Evolutionary conservation across 2,329 filamentous ascomycete genomes (phyloP).

Genomic region (Verticillium nonalfalfae): DNA sequence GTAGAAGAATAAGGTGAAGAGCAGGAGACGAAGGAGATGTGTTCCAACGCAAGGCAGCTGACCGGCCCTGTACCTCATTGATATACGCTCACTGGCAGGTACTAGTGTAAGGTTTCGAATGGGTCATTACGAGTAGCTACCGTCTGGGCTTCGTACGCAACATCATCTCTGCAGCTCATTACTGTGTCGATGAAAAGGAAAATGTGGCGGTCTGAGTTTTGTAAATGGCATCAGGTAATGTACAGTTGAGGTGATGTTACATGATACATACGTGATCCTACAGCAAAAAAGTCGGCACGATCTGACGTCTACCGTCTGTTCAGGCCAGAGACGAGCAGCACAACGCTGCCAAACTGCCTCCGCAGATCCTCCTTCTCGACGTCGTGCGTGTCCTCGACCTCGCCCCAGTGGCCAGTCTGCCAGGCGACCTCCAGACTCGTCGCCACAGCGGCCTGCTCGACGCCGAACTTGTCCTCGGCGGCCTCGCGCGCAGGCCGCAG

Average conservation of each 20-base stretch:
- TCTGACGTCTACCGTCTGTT: neutral
- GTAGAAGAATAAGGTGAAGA: no score
- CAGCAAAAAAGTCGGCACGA: neutral
- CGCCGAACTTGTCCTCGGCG: conserved; percentile 53
- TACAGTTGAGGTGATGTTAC: neutral
- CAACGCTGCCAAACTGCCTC: conserved; percentile 80
- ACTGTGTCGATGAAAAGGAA: no score
- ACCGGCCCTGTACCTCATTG: no score
- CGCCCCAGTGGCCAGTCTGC: conserved; percentile 89
- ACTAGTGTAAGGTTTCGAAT: no score
- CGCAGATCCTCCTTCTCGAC: conserved; percentile 86
- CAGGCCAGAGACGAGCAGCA: conserved; percentile 67
- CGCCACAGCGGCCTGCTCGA: conserved; percentile 74
- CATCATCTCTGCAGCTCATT: no score
- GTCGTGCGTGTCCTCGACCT: conserved; percentile 97
- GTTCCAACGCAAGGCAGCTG: no score
- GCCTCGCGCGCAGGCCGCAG: conserved; percentile 13
- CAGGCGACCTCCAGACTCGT: conserved; percentile 81
- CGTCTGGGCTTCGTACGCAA: no score
- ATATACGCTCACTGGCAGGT: no score
- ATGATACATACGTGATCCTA: neutral
- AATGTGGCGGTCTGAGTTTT: no score
- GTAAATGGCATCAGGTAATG: neutral
- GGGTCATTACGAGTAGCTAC: no score
- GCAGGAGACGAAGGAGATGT: no score